Conservation (phyloP, 306 rosid genomes). For the Oxytropis ochrocephala region DNA sequence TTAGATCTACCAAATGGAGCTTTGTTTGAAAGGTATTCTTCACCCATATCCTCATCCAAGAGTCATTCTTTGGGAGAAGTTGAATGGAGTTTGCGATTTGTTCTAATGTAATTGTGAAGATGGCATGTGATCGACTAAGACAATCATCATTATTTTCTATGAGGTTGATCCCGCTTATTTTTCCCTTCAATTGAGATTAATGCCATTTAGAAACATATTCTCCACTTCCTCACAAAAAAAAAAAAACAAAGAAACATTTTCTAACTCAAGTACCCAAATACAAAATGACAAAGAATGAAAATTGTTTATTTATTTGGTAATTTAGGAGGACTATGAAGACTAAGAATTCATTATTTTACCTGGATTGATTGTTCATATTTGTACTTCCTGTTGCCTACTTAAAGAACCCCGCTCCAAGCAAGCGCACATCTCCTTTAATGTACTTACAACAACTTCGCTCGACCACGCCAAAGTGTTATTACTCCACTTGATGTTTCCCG, state of each 20-base stretch:
- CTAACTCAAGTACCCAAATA: background rate
- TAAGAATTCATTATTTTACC: constrained; percentile 36
- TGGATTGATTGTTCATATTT: constrained; percentile 85
- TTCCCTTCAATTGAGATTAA: background rate
- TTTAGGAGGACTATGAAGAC: constrained; percentile 2
- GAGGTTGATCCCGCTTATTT: background rate
- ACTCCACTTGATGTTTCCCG: constrained; percentile 76
- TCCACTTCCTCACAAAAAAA: background rate
- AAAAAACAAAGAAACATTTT: constrained; percentile 13
- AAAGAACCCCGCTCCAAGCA: constrained; percentile 74
- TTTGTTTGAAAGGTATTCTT: constrained; percentile 79
- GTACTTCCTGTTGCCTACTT: constrained; percentile 82
- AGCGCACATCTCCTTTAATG: constrained; percentile 65
- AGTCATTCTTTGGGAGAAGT: constrained; percentile 45
- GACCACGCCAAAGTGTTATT: constrained; percentile 71
- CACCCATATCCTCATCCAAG: constrained; percentile 75
- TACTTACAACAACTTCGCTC: constrained; percentile 61
- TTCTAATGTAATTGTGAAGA: constrained; percentile 79
- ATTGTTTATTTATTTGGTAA: background rate
- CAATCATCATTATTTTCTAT: constrained; percentile 8
- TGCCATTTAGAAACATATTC: constrained; percentile 1
- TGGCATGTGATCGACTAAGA: constrained; percentile 84
- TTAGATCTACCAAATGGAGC: constrained; percentile 85
- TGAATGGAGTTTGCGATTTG: constrained; percentile 66
- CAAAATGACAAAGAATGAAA: background rate